Evolutionary conservation across 2,329 filamentous ascomycete species (phyloP), one percentile per base, ranked within the genome.

Genomic region (Dactylellina leptospora): DNA sequence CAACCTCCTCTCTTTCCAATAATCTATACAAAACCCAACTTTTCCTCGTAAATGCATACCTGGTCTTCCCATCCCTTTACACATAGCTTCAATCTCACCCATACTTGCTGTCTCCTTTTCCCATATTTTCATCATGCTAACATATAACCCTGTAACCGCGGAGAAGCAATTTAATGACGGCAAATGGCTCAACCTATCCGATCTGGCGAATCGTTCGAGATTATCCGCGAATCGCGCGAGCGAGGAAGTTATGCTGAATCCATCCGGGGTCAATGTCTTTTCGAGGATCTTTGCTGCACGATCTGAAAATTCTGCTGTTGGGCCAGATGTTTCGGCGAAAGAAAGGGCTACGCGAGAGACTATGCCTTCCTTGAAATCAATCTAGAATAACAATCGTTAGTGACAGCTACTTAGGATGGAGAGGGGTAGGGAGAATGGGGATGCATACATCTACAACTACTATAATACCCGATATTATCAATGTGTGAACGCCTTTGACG

Each of bases 141-240:
- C 85, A 78, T 89, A 91, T 4, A 96, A 82, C 2, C 90, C 90
- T 2, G 86, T 87, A 45, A 93, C 82, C 0, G 91, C 91, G 78
- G 92, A 89, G 78, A 91, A 90, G 78, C 90, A 90, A 76, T 91
- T 91, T 5, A 93, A 83, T 3, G 85, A 85, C 1, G 87, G 87
- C 27, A 85, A 82, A 20, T 86, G 84, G 78, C 90, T 92, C 56
- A 93, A 83, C 75, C 87, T 88, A 78, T 95, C 91, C 61, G 92
- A 80, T 3, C 80, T 83, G 2, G 90, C 87, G 30, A 95, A 81
- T 33, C 85, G 84, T 76, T 90, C 87, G 33, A 96, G 82, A 77
- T 93, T 93, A 28, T 82, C 82, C 0, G 89, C 86, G 77, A 95
- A 95, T 10, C 82, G 82, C 70, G 90, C 87, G 25, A 95, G 81